Base-by-base conservation (phyloP, 2,329 filamentous ascomycete genomes). In the Lachnellula willkommii region DNA sequence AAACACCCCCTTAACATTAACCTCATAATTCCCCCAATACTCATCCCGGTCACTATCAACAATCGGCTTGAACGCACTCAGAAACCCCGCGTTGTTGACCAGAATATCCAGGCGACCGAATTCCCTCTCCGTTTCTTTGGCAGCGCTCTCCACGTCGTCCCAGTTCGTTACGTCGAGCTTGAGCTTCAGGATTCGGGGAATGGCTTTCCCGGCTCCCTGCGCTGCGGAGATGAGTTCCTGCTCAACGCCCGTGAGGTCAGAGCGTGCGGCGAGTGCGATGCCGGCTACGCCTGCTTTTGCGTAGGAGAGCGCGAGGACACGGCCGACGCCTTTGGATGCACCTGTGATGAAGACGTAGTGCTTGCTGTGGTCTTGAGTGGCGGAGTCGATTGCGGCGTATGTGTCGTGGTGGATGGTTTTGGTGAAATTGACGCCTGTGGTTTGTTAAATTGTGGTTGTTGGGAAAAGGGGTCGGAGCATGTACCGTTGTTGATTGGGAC, bases 361-460 rank as follows among this genome's bases (percentile, higher is more conserved):
- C 5, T 55, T 58, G 42, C 49, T 60, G 24, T 61, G 59, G n/a
- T 63, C 40, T 43, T 58, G 56, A 4, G 60, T 60, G 6, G 65
- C 63, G 2, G 75, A 72, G 50, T 76, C 71, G 61, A 86, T 83
- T 57, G 69, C 72, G 0, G 76, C 72, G 65, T 85, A 85, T 2
- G 80, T 83, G 56, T 80, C 76, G 50, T 70, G 63, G 62, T 76
- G 63, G 24, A 40, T 32, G 11, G 42, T 65, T 39, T 53, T 42
- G 32, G 37, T 37, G 20, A 55, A 55, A 40, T 55, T 24, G 12
- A 20, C 2, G 39, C 53, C 53, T 50, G 53, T 40, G n/a, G 6
- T 20, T 24, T 24, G 42, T 45, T 17, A 45, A 17, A 17, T 22
- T 17, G 9, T 45, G 17, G 15, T 24, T 17, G 9, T 45, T 28